Conservation (phyloP, 768 basidiomycete species). For the Boletus edulis region DNA sequence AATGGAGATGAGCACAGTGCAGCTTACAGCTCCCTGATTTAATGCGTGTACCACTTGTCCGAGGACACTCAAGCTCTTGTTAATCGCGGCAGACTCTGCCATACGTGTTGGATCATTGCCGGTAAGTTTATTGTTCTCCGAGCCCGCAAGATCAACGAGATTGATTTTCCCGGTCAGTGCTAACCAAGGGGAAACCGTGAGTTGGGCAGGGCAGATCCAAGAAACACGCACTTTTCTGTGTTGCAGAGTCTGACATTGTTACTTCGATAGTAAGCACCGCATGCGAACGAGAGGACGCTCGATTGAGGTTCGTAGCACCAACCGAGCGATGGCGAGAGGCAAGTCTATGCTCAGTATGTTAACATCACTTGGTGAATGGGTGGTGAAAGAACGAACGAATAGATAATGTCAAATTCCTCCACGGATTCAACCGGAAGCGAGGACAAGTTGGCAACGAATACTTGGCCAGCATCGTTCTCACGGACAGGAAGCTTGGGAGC, state of each 20-base stretch:
- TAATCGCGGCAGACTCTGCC: conserved; percentile 87
- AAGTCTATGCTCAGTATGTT: conserved; percentile 38
- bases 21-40: conserved; percentile 60
- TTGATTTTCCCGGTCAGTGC: conserved; percentile 77
- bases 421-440: conserved; percentile 36
- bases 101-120: conserved; percentile 86
- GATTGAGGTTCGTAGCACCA: conserved; percentile 83
- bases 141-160: conserved; percentile 86
- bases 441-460: conserved; percentile 53
- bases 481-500: conserved; percentile 54
- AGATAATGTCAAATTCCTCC: conserved; percentile 48
- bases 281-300: conserved; percentile 84
- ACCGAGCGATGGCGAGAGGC: conserved; percentile 79
- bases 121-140: conserved; percentile 89
- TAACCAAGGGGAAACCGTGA: conserved; percentile 24
- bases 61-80: conserved; percentile 82
- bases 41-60: conserved; percentile 87
- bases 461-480: conserved; percentile 50
- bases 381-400: conserved; percentile 37
- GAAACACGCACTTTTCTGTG: conserved; percentile 49
- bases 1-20: neutral
- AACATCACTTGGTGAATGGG: neutral
- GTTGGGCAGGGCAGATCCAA: neutral
- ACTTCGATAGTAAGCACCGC: conserved; percentile 79
- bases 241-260: conserved; percentile 50